Conservation (phyloP, 768 basidiomycete species). For the Gautieria morchelliformis region DNA sequence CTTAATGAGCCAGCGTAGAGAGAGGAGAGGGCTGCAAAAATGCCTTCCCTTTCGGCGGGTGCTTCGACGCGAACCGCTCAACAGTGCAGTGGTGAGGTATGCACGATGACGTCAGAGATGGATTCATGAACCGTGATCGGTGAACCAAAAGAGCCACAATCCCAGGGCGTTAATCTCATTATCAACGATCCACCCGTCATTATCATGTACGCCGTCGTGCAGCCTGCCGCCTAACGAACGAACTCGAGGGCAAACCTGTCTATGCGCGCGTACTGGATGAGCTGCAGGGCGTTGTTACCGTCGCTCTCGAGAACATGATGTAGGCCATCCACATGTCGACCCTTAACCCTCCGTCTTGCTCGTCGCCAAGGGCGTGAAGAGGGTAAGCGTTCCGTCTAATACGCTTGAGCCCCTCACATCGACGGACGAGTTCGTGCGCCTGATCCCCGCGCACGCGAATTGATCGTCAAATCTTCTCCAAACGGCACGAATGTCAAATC, state of each 20-base stretch:
- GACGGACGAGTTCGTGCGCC: constrained; percentile 7
- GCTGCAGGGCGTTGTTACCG: constrained; percentile 50
- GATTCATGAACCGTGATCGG: constrained; percentile 34
- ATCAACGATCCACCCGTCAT: constrained; percentile 52
- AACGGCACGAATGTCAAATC: constrained; percentile 48
- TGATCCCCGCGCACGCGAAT: neutral
- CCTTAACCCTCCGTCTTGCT: neutral
- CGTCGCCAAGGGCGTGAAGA: neutral
- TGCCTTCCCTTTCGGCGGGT: constrained; percentile 15
- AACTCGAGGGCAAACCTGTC: constrained; percentile 36
- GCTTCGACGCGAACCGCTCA: constrained; percentile 24
- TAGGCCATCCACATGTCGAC: constrained; percentile 40
- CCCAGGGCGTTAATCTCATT: constrained; percentile 39
- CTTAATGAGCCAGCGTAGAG: constrained; percentile 12
- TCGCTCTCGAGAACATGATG: constrained; percentile 59
- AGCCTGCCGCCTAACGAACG: constrained; percentile 31
- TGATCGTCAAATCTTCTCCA: constrained; percentile 35
- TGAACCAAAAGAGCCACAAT: constrained; percentile 58
- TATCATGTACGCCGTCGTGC: constrained; percentile 26
- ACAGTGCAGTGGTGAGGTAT: too few relatives aligned
- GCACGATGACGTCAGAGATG: neutral
- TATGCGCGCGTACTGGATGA: constrained; percentile 39
- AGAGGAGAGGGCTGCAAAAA: constrained; percentile 14
- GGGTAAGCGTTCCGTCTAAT: neutral
- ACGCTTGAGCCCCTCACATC: constrained; percentile 10